Base-by-base conservation (phyloP, 495 filamentous ascomycete species). In the Margaritispora aquatica region DNA sequence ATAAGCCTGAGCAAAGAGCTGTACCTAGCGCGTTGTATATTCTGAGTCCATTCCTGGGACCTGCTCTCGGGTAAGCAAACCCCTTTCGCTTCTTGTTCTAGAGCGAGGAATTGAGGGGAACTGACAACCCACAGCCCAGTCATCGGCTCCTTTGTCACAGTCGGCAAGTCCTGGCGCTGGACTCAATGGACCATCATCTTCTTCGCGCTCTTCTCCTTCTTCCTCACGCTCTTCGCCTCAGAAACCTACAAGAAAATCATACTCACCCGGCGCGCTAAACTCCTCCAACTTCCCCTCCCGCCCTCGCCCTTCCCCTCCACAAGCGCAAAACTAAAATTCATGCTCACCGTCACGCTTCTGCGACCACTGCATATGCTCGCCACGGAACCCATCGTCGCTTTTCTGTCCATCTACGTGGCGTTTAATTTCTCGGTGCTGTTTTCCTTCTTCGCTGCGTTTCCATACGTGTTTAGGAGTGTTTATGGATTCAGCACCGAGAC, bases 171-270 rank as follows among this genome's bases (percentile, higher is more conserved):
- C 31, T 88, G 83, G 80, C 77, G 82, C 34, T 88, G 84, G 83
- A 84, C 83, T 2, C 75, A 77, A 55, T 75, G 62, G 50, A 73
- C 69, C 0, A 53, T 74, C 34, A 67, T 71, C 50, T 72, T 75
- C 62, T 69, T 75, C 59, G 69, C 77, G 17, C 59, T 73, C 36
- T 70, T 78, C 59, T 69, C 71, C 57, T 67, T 73, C 51, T 41
- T 75, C 44, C 59, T 75, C 34, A 75, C 75, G 44, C 27, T 74
- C 36, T 62, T 76, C 36, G 74, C 75, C 47, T 69, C 73, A 46
- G 87, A 90, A 68, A 85, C 87, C 0, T 88, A 85, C 67, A 81
- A 85, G 63, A 77, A 80, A 10, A 71, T 78, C n/a, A 77, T 90
- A 44, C 74, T 85, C 24, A 73, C 72, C 22, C 73, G 75, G 5